Evolutionary conservation across 1,139 yeast genomes (phyloP).

Genomic region (Pichia sp.): DNA sequence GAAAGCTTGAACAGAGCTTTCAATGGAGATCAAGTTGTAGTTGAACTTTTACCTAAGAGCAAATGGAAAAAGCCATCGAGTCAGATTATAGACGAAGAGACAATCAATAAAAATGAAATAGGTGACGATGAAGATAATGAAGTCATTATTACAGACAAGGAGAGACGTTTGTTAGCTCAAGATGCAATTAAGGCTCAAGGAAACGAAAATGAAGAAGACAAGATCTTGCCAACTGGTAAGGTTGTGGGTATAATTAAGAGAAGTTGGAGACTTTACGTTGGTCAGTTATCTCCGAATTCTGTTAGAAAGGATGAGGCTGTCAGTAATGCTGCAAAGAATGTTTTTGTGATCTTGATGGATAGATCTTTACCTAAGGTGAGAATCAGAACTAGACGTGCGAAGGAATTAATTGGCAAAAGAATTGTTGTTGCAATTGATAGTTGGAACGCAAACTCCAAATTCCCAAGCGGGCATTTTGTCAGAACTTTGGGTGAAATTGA

Average conservation of each 20-base stretch:
- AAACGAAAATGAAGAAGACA: slow-evolving; percentile 32
- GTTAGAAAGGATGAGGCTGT: slow-evolving; percentile 42
- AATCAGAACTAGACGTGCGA: slow-evolving; percentile 81
- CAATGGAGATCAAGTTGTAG: slow-evolving; percentile 86
- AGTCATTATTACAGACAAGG: slow-evolving; percentile 61
- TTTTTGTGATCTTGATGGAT: slow-evolving; percentile 87
- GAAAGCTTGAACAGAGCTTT: slow-evolving; percentile 85
- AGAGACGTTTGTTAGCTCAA: slow-evolving; percentile 65
- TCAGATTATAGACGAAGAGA: slow-evolving; percentile 69
- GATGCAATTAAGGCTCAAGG: slow-evolving; percentile 65
- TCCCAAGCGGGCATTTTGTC: slow-evolving; percentile 94
- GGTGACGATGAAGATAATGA: slow-evolving; percentile 48
- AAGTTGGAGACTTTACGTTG: slow-evolving; percentile 95
- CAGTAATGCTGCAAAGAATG: slow-evolving; percentile 61
- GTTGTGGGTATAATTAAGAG: slow-evolving; percentile 85
- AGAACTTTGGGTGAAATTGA: slow-evolving; percentile 86
- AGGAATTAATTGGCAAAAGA: slow-evolving; percentile 75
- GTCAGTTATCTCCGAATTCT: slow-evolving; percentile 82
- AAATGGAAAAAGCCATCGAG: slow-evolving; percentile 88
- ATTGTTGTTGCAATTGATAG: slow-evolving; percentile 88
- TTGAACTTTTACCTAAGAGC: slow-evolving; percentile 77
- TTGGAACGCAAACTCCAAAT: slow-evolving; percentile 80
- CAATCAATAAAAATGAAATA: slow-evolving; percentile 52
- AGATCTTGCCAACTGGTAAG: slow-evolving; percentile 82
- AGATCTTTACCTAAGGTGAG: slow-evolving; percentile 80